Conservation (phyloP, 2,329 filamentous ascomycete genomes). For the Curvularia sp. region DNA sequence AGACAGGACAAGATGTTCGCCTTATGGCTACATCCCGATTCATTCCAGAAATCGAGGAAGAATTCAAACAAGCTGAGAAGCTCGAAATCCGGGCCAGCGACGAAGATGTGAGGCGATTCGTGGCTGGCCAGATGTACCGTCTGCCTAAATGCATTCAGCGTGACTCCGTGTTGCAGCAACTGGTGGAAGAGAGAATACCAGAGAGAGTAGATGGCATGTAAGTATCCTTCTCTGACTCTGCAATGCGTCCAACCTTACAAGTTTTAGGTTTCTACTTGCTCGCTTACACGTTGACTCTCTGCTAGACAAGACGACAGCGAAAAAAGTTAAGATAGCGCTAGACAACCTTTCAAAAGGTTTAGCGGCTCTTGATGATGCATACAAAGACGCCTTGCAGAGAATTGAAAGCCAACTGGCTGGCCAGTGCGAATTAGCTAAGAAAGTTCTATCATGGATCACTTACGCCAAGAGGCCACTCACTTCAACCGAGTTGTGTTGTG, state of each 20-base stretch:
- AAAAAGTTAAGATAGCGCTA: neutral
- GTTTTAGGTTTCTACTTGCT: neutral
- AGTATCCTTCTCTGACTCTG: neutral
- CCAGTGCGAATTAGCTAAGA: neutral
- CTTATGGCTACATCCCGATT: constrained; percentile 26
- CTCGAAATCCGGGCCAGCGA: neutral
- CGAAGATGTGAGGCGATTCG: neutral
- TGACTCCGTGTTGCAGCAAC: neutral
- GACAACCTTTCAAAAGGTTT: neutral
- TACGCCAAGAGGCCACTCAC: constrained; percentile 25
- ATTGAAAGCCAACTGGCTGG: neutral
- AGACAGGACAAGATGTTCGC: constrained; percentile 4
- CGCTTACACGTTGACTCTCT: neutral
- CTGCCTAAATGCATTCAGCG: neutral
- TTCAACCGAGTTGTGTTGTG: constrained; percentile 20
- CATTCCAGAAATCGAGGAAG: constrained; percentile 25
- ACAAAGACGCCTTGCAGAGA: neutral
- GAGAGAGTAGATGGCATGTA: neutral
- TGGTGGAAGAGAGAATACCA: neutral
- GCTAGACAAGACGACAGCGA: neutral
- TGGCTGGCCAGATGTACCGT: neutral
- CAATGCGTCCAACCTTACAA: neutral
- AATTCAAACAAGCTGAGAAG: neutral
- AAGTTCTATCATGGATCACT: neutral
- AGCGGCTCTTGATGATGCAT: neutral